Percentiles rank a stretch among this genome's conserved stretches.
Conservation (phyloP, 2,329 filamentous ascomycete species). For the Ascochyta fabae region DNA sequence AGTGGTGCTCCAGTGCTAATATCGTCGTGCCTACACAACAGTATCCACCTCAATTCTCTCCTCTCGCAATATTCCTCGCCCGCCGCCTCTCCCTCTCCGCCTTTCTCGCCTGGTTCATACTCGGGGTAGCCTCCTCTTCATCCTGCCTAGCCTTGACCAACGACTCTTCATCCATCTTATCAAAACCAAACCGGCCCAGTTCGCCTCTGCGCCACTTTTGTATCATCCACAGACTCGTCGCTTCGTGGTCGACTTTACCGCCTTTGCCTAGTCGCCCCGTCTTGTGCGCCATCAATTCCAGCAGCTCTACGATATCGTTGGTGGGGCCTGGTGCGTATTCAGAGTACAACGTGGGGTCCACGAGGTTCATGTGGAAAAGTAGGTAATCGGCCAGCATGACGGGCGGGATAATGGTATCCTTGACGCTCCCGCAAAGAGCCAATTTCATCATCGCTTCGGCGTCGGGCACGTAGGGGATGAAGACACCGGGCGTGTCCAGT, state of each 20-base stretch:
- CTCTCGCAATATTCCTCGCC: constrained; percentile 34
- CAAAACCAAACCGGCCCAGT: constrained; percentile 78
- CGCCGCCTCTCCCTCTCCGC: constrained; percentile 63
- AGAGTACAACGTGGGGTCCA: constrained; percentile 67
- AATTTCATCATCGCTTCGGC: constrained; percentile 92
- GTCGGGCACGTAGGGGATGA: constrained; percentile 87
- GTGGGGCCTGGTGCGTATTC: constrained; percentile 75
- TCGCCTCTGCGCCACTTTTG: constrained; percentile 81
- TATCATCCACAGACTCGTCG: constrained; percentile 79
- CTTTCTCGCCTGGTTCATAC: constrained; percentile 73
- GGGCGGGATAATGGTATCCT: constrained; percentile 81
- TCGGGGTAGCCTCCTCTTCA: constrained; percentile 58
- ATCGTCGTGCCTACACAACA: no score
- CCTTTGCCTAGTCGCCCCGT: constrained; percentile 79
- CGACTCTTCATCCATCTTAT: constrained; percentile 70
- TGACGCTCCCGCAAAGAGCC: constrained; percentile 88
- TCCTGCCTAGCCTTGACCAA: constrained; percentile 60
- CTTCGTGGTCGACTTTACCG: constrained; percentile 72
- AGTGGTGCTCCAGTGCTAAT: no score
- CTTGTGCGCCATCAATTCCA: constrained; percentile 72
- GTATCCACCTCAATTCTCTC: constrained; percentile 14
- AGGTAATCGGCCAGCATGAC: constrained; percentile 88
- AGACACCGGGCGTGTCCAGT: constrained; percentile 92
- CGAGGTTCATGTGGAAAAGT: constrained; percentile 79
- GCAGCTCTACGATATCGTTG: constrained; percentile 78